phyloP scores from a whole-genome alignment of 2,329 filamentous ascomycete species.

The Aspergillus hiratsukae region DNA sequence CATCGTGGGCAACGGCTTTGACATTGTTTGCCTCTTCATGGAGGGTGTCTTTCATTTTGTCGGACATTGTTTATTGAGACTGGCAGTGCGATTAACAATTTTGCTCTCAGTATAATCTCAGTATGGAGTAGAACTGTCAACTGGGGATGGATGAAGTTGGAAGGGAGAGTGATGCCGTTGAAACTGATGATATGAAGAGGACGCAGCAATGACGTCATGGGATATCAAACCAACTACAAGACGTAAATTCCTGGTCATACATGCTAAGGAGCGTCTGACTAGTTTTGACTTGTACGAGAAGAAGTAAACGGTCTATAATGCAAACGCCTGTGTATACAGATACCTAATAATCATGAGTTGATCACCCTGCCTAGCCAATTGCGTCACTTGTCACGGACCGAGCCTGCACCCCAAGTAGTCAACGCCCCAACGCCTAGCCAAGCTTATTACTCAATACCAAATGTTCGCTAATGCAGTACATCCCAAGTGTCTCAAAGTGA shows the following conservation, averaged over 20 bases:
- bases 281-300: background rate
- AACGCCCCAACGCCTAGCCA: slow-evolving; percentile 25
- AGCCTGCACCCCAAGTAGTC: slow-evolving; percentile 17
- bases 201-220: background rate
- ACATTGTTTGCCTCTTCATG: slow-evolving; percentile 68
- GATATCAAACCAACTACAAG: background rate
- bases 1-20: slow-evolving; percentile 60
- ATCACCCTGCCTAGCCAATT: slow-evolving; percentile 5
- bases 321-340: background rate
- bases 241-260: background rate
- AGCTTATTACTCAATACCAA: slow-evolving; percentile 9
- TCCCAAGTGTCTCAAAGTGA: slow-evolving; percentile 10
- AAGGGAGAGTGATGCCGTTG: background rate
- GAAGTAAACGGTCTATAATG: background rate
- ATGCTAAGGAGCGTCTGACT: background rate
- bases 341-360: background rate
- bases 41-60: slow-evolving; percentile 54
- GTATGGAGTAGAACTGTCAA: background rate
- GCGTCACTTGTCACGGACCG: slow-evolving; percentile 3
- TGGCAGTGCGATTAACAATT: background rate
- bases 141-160: background rate
- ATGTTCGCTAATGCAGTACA: slow-evolving; percentile 32
- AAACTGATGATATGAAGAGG: background rate
- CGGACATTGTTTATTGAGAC: slow-evolving; percentile 30
- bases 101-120: background rate